A percentile compares a stretch with the other conserved stretches of the same genome.
These are phyloP conservation scores for Cydonia oblonga DNA, from an alignment of 331 rosid species.

Conservation along the genomic window DNA sequence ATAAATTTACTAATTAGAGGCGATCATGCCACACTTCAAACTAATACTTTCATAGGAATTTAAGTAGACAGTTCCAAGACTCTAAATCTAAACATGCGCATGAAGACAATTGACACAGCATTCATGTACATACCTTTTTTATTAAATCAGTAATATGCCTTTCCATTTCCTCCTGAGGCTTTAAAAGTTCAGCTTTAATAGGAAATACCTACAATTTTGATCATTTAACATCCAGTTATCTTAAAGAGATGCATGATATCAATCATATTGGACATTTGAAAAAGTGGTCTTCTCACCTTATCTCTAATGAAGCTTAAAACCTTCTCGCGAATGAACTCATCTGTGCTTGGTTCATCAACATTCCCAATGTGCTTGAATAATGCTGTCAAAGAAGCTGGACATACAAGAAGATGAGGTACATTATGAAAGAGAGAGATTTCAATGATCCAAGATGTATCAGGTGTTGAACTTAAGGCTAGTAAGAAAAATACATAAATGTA, in stretches of 20 bases:
- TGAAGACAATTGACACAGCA: background rate
- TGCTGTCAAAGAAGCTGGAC: constrained; percentile 76
- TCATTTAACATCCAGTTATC: constrained; percentile 11
- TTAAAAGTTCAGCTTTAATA: constrained; percentile 68
- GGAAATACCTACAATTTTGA: constrained; percentile 61
- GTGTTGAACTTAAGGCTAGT: background rate
- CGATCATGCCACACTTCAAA: background rate
- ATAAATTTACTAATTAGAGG: background rate
- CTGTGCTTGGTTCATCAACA: constrained; percentile 68
- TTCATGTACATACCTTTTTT: constrained; percentile 43
- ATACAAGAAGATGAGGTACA: constrained; percentile 15
- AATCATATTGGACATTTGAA: constrained; percentile 3
- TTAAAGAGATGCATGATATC: background rate
- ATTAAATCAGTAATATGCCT: constrained; percentile 88
- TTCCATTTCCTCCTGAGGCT: constrained; percentile 94
- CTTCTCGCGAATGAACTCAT: constrained; percentile 69
- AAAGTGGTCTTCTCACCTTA: constrained; percentile 40
- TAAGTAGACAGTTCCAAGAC: background rate
- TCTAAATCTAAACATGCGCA: background rate
- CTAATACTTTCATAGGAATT: background rate
- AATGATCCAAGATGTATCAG: background rate
- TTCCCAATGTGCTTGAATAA: constrained; percentile 84
- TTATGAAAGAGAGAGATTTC: background rate
- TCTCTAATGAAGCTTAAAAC: constrained; percentile 77
- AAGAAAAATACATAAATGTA: background rate